Base-by-base conservation (phyloP, 2,329 filamentous ascomycete genomes). In the Clarireedia monteithiana region DNA sequence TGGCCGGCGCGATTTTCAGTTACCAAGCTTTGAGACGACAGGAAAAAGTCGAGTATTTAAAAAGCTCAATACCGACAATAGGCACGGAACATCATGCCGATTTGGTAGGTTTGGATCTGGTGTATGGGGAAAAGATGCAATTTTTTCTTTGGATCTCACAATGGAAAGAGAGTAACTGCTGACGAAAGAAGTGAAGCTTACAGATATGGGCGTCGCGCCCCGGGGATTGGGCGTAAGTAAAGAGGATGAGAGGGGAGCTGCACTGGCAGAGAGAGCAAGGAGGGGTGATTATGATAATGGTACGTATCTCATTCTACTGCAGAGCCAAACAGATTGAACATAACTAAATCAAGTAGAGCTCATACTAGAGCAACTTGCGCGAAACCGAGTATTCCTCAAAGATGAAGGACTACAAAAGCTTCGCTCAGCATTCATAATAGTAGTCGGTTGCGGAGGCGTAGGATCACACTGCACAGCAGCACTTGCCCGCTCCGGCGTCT, bases 371-470 rank as follows among this genome's bases (percentile, higher is more conserved):
- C 94, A 99, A 71, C 81, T 99, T 12, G 91, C 92, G 2, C 85
- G 94, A 50, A 97, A 96, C 70, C 83, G 89, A 53, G 91, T 94
- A 30, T 99, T 99, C 68, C 82, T 99, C 10, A 89, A 82, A 14
- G 84, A 92, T 30, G 84, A 85, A 6, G 94, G 94, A 0, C 80
- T 99, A 10, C 75, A 78, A 15, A 90, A 88, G 67, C 80, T 99
- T 30, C 88, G 92, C 12, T 77, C 80, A 48, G 82, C 92, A 1
- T 95, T 95, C 66, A 82, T 99, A 48, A 79, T 97, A 40, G 82
- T 99, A 1, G 91, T 99, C 10, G 94, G 94, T 4, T 92, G 91
- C 63, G 94, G 94, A 60, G 94, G 94, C 44, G 94, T 99, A 5
- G 94, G 94, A 47, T 96, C 91, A 6, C 95, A 99, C 74, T 91